Evolutionary conservation across 1,284 basidiomycete species (phyloP).

Genomic region (Agroathelia rolfsii): DNA sequence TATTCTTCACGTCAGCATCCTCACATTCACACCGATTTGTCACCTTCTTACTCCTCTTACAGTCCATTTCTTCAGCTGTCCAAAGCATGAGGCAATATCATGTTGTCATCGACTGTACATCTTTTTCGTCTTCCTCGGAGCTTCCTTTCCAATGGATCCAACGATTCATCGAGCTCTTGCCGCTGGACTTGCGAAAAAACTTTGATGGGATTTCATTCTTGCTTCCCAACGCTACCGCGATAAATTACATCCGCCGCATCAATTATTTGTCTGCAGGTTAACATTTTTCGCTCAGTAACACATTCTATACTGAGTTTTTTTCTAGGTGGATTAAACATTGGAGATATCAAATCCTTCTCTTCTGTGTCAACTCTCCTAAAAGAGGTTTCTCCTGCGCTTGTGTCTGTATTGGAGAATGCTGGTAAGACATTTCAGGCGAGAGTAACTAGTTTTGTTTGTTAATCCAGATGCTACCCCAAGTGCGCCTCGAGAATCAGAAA

Average conservation of each 20-base stretch:
- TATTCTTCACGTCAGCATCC: constrained; percentile 78
- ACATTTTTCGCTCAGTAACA: constrained; percentile 4
- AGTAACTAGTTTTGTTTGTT: constrained; percentile 6
- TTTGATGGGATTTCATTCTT: constrained; percentile 59
- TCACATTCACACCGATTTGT: too few relatives aligned
- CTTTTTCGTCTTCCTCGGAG: constrained; percentile 68
- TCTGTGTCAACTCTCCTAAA: constrained; percentile 49
- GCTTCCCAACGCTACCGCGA: constrained; percentile 70
- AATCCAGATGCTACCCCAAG: constrained; percentile 23
- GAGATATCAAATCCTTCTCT: constrained; percentile 45
- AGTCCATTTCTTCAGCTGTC: constrained; percentile 27
- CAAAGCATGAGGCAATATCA: constrained; percentile 52
- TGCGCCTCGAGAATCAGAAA: constrained; percentile 46
- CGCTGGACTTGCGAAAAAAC: constrained; percentile 50
- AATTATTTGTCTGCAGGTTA: constrained; percentile 69
- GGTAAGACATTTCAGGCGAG: constrained; percentile 27
- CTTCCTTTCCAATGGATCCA: constrained; percentile 78
- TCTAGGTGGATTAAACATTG: constrained; percentile 47
- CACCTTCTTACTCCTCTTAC: too few relatives aligned
- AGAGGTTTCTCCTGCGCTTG: constrained; percentile 37
- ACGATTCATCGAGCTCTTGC: constrained; percentile 71
- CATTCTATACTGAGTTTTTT: constrained; percentile 7
- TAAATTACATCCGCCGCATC: constrained; percentile 66
- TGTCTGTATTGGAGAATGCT: constrained; percentile 42
- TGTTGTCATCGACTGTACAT: constrained; percentile 76